Evolutionary conservation across 306 rosid species (phyloP).

Genomic region (Trifolium repens): DNA sequence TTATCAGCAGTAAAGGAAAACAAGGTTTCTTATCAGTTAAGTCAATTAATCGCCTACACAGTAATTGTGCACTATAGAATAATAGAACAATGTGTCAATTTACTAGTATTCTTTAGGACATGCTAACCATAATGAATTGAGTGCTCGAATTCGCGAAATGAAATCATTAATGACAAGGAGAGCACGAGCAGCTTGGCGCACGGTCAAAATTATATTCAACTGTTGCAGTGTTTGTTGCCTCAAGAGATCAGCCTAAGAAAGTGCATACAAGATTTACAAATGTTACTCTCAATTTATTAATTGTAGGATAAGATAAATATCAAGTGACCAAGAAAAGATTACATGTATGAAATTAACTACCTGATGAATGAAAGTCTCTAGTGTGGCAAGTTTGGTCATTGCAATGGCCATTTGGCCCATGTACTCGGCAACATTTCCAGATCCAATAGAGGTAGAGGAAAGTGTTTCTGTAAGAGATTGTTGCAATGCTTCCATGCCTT

Average conservation of each 20-base stretch:
- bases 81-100: conserved; percentile 18
- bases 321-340: neutral
- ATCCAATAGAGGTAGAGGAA: conserved; percentile 55
- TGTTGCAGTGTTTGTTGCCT: conserved; percentile 90
- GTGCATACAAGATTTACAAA: neutral
- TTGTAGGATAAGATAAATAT: neutral
- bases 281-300: conserved; percentile 3
- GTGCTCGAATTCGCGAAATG: conserved; percentile 75
- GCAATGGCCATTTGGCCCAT: conserved; percentile 98
- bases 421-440: conserved; percentile 78
- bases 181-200: conserved; percentile 80
- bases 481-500: conserved; percentile 93
- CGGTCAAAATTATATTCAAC: conserved; percentile 69
- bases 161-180: conserved; percentile 71
- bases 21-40: conserved; percentile 2
- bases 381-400: conserved; percentile 80
- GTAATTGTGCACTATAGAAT: neutral
- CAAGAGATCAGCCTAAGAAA: conserved; percentile 80
- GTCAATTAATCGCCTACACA: conserved; percentile 12
- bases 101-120: conserved; percentile 61
- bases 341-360: conserved; percentile 31
- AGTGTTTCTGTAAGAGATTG: conserved; percentile 83
- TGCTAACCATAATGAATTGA: conserved; percentile 86
- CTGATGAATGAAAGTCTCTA: conserved; percentile 81
- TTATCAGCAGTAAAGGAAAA: conserved; percentile 21